Evolutionary conservation across 352 stramenopile species (phyloP), one percentile per base, ranked within the genome.

Genomic region (Phytophthora cactorum): DNA sequence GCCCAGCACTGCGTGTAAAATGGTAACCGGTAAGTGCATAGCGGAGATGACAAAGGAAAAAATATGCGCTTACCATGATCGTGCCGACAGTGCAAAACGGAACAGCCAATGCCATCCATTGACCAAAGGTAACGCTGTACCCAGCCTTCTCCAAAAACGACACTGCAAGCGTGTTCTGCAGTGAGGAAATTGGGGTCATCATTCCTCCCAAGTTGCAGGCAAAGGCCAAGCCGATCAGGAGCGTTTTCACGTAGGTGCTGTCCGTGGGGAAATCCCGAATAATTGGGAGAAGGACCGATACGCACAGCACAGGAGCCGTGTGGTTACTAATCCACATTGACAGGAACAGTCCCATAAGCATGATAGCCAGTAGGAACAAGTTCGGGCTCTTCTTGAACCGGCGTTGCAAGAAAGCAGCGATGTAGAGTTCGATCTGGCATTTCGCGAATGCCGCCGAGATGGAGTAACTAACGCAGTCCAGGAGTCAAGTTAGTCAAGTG

Each of bases 281-380:
- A 60, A 96, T 96, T n/a, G 89, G 89, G 8, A 96, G 77, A 11
- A 96, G 66, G 22, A 97, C 90, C 63, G 90, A 96, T 2, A 97
- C 88, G 59, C 91, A 97, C n/a, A 97, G 77, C 45, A 98, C 91
- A 4, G 92, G 91, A 6, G 92, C 91, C 1, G 92, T 98, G 79
- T 97, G 91, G 79, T 98, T 98, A 58, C 82, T 96, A 70, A 98
- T 97, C 89, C 91, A 96, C 88, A 97, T 97, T 10, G 90, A 97
- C 5, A 98, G 64, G 64, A 97, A 96, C 22, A 97, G 68, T 14
- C 91, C 92, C 89, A 97, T 96, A 51, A 97, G 77, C 92, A 98
- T 98, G 61, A 98, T 97, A 29, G 92, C 91, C 15, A 98, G 77
- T 31, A 97, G 63, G 52, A 98, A 98, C 28, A 97, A 63, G 31